Conservation (phyloP, 2,329 filamentous ascomycete genomes). For the Meredithiella fracta region DNA sequence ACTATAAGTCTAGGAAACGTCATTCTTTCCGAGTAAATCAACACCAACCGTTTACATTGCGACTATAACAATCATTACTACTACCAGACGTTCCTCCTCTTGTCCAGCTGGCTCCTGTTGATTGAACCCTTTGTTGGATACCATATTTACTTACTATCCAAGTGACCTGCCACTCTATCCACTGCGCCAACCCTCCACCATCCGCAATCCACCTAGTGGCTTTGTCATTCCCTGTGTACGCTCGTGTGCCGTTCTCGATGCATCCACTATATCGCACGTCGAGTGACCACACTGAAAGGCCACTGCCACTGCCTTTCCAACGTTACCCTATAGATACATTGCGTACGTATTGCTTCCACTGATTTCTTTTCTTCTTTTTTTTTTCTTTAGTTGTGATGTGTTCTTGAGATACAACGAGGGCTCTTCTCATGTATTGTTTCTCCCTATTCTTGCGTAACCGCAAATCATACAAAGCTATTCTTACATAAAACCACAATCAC, state of each 20-base stretch:
- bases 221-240: constrained; percentile 3
- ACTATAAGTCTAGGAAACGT: too few relatives aligned
- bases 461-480: background rate
- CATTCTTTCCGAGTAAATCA: too few relatives aligned
- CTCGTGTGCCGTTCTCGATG: constrained; percentile 5
- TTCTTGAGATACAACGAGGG: background rate
- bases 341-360: background rate
- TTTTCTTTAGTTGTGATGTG: background rate
- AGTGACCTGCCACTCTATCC: background rate
- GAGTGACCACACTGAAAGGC: background rate
- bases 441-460: background rate
- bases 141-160: background rate
- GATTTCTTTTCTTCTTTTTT: background rate
- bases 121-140: too few relatives aligned
- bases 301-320: background rate
- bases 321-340: background rate
- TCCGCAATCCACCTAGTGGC: too few relatives aligned
- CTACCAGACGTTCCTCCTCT: too few relatives aligned
- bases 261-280: background rate
- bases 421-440: background rate
- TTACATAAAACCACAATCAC: too few relatives aligned
- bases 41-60: too few relatives aligned
- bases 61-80: too few relatives aligned
- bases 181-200: background rate
- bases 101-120: too few relatives aligned